phyloP scores from a whole-genome alignment of 331 rosid species.

The Stylosanthes scabra region DNA sequence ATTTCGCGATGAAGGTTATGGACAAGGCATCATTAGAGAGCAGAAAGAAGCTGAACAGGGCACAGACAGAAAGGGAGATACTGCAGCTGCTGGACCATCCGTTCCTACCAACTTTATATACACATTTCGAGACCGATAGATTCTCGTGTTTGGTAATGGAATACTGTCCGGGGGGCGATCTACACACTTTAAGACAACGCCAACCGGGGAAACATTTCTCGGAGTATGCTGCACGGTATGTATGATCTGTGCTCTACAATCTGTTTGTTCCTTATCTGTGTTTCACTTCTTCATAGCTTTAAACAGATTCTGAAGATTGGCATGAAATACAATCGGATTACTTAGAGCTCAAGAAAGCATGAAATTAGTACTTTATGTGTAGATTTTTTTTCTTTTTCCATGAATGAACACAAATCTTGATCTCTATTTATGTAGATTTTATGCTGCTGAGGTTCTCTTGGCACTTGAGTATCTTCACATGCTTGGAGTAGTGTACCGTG shows the following conservation, averaged over 20 bases:
- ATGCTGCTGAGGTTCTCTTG: slow-evolving; percentile 52
- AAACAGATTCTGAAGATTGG: not conserved
- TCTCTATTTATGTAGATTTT: slow-evolving; percentile 46
- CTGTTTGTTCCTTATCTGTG: slow-evolving; percentile 5
- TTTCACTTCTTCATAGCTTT: not conserved
- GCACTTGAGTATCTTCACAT: slow-evolving; percentile 57
- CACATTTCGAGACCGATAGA: slow-evolving; percentile 93
- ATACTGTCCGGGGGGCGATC: slow-evolving; percentile 96
- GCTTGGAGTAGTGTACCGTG: slow-evolving; percentile 53
- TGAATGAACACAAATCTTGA: slow-evolving; percentile 20
- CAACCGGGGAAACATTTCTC: slow-evolving; percentile 98
- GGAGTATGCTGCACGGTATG: slow-evolving; percentile 95
- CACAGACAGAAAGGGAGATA: slow-evolving; percentile 97
- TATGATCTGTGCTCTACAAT: slow-evolving; percentile 40
- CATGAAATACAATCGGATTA: no score
- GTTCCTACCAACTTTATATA: slow-evolving; percentile 88
- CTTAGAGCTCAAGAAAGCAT: no score
- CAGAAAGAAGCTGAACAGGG: slow-evolving; percentile 89
- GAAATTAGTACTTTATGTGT: no score
- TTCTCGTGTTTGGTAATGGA: slow-evolving; percentile 98
- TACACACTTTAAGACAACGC: slow-evolving; percentile 90
- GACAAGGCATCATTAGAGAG: slow-evolving; percentile 92
- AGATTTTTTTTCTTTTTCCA: not conserved
- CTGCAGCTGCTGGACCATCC: slow-evolving; percentile 96
- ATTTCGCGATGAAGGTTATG: slow-evolving; percentile 97